Evolutionary conservation across 2,329 filamentous ascomycete species (phyloP).

Genomic region (Colletotrichum sp.): DNA sequence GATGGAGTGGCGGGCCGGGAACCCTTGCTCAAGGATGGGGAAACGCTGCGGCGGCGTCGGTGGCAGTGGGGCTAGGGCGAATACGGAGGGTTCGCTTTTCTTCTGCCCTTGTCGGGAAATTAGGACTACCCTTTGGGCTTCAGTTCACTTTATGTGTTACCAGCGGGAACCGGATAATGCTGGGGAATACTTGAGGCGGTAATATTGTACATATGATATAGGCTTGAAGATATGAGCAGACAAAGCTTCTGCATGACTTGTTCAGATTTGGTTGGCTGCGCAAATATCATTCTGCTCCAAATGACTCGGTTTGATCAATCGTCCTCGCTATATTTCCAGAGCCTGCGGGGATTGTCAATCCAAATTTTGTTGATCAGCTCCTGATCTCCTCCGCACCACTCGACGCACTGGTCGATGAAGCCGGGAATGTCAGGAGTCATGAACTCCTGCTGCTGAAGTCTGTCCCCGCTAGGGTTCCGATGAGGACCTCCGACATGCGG

Average conservation of each 20-base stretch:
- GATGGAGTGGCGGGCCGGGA: background rate
- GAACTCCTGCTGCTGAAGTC: background rate
- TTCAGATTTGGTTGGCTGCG: background rate
- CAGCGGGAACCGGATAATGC: background rate
- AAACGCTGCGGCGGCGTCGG: background rate
- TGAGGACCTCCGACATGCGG: background rate
- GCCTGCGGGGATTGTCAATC: background rate
- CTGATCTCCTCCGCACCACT: background rate
- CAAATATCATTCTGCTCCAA: background rate
- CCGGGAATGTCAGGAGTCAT: background rate
- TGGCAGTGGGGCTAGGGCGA: background rate
- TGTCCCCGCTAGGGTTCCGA: background rate
- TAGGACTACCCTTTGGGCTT: background rate
- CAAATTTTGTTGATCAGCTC: background rate
- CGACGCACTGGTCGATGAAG: background rate
- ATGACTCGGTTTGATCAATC: background rate
- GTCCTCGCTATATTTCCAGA: background rate
- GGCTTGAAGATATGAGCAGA: background rate
- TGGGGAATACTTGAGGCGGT: background rate
- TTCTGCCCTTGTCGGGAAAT: background rate
- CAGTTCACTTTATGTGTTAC: background rate
- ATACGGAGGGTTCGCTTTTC: background rate
- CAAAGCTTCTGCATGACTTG: background rate
- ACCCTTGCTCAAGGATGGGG: background rate
- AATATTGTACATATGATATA: background rate